Evolutionary conservation across 2,329 filamentous ascomycete species (phyloP), one percentile per base, ranked within the genome.

Genomic region (Colletotrichum salicis): DNA sequence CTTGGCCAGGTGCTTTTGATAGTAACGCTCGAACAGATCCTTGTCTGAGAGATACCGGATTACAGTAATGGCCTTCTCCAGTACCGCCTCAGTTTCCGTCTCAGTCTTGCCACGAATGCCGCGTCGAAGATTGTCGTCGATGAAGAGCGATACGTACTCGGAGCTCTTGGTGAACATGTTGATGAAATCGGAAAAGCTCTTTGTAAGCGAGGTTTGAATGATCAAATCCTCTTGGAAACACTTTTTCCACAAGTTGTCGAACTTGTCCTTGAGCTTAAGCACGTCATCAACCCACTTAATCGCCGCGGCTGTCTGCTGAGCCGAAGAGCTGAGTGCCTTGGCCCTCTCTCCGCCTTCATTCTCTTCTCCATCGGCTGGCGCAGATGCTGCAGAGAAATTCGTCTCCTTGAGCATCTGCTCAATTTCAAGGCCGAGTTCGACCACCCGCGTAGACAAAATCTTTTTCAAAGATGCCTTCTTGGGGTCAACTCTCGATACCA

Each of bases 241-340:
- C 12, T 84, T 81, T 54, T 84, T 84, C 90, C 92, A 95, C 71
- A 99, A 89, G 13, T 83, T 87, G 80, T 98, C 95, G 77, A 97
- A 98, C 79, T 96, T 97, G 76, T 93, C 91, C 81, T 98, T 98
- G 33, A 99, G 85, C 22, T 84, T 83, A 59, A 99, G 84, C 2
- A 98, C 93, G 76, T 97, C 95, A 76, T 97, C 94, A 2, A 98
- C 96, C 96, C 96, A 99, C 77, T 93, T 94, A 76, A 98, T 93
- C 0, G 96, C 96, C 1, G 95, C 93, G 0, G 90, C 89, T 0
- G 96, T 98, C 78, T 95, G 92, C 79, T 94, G 92, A 33, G 94
- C 95, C 8, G 91, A 71, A 3, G 70, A 70, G 62, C 67, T 72
- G 57, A 72, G 33, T 4, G 57, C 59, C 67, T 90, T 89, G 27